Evolutionary conservation across 2,329 filamentous ascomycete genomes (phyloP), one percentile per base, ranked within the genome.

Genomic region (Fusarium sacchari): DNA sequence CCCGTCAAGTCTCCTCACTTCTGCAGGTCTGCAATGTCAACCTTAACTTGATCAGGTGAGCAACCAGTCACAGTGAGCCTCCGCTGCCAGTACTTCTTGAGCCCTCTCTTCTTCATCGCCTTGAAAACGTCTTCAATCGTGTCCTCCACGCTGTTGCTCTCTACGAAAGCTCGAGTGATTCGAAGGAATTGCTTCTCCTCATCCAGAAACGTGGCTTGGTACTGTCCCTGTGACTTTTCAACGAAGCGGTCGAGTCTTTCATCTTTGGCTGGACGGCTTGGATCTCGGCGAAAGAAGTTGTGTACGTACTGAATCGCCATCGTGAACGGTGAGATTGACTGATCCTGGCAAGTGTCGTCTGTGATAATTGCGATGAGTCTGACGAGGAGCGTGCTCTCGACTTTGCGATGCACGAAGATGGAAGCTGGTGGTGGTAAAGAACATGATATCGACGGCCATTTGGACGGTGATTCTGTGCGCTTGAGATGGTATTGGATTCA

Each of bases 281-380:
- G 46, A 3, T 49, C 11, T 18, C 46, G 46, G 3, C 22, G 22
- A 0, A 49, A 49, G 22, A 49, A 50, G 2, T 7, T 50, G 47
- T 50, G 47, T 3, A 50, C 47, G 22, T 50, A 50, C 30, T 50
- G 47, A 50, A 32, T 50, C 22, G 30, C 8, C 47, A 34, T 50
- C 3, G 11, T n/a, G 22, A 10, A 32, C 13, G 7, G 28, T 13
- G 15, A n/a, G 15, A 9, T 32, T 13, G 11, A 32, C 11, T 32
- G 11, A 3, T 14, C 30, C 14, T 18, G 2, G 30, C 1, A 34
- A 3, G 12, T 4, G 0, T 11, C 0, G 0, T 24, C 10, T 7
- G 6, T 22, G 13, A 17, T 30, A 3, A 10, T 47, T 30, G 9
- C 4, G 15, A 34, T 50, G 8, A 11, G 8, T 10, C 1, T 3